phyloP scores from a whole-genome alignment of 306 rosid species.

The Rosa chinensis region DNA sequence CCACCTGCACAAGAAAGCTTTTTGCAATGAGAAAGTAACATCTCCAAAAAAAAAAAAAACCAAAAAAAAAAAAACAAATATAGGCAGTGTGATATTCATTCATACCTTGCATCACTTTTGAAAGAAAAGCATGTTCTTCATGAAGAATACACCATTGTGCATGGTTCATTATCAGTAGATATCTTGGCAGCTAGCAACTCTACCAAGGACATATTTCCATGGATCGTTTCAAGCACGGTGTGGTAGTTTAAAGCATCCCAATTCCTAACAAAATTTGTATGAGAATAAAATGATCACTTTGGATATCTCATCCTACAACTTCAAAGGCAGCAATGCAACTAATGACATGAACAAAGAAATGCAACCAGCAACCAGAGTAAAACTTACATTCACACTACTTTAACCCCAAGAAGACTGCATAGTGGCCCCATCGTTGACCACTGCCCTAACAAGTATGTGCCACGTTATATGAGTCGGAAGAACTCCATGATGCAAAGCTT shows the following conservation, averaged over 20 bases:
- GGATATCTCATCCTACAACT: background rate
- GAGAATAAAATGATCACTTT: background rate
- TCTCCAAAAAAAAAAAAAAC: background rate
- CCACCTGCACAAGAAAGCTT: conserved; percentile 20
- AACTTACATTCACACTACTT: conserved; percentile 16
- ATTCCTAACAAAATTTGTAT: background rate
- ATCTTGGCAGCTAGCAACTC: conserved; percentile 1
- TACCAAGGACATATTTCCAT: background rate
- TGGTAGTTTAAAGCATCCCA: background rate
- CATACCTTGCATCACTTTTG: conserved; percentile 13
- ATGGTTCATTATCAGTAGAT: background rate
- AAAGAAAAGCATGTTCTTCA: background rate
- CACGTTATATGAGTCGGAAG: conserved; percentile 79
- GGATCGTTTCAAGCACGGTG: background rate
- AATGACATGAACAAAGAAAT: conserved; percentile 1
- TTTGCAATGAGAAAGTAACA: conserved; percentile 16
- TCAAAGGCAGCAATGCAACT: background rate
- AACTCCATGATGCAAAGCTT: conserved; percentile 69
- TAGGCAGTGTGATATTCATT: background rate
- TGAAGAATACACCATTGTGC: background rate
- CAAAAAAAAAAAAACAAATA: background rate
- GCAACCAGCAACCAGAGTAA: background rate
- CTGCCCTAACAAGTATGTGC: conserved; percentile 87
- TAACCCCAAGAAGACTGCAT: conserved; percentile 27
- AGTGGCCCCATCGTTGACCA: conserved; percentile 36